A percentile compares a stretch with the other conserved stretches of the same genome.
Evolutionary conservation across 148 eudicot genomes (phyloP).

Genomic region (Amaranthus hypochondriacus): DNA sequence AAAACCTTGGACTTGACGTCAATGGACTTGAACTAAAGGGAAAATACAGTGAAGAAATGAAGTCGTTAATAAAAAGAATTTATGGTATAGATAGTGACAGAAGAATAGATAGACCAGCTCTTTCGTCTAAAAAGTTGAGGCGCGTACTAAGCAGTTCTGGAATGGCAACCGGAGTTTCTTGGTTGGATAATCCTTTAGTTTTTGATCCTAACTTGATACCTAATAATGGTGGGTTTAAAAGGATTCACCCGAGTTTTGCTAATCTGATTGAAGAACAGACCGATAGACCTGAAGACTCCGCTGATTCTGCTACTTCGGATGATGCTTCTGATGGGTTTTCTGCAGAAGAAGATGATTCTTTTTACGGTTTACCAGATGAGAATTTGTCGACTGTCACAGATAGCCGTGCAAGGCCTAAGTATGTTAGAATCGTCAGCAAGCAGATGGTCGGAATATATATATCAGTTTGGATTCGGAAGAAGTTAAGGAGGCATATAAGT

Average conservation of each 20-base stretch:
- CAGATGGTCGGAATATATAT: conserved; percentile 96
- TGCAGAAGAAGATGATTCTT: conserved; percentile 51
- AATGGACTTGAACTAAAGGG: conserved; percentile 22
- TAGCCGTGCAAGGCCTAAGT: conserved; percentile 32
- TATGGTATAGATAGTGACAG: conserved; percentile 49
- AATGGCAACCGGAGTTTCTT: conserved; percentile 33
- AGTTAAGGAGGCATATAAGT: conserved; percentile 68
- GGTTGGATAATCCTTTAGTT: conserved; percentile 36
- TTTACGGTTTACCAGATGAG: conserved; percentile 30
- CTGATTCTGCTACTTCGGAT: conserved; percentile 29
- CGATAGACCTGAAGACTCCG: conserved; percentile 33
- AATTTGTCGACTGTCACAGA: conserved; percentile 14
- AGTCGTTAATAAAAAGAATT: conserved; percentile 39
- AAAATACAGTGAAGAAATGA: conserved; percentile 25
- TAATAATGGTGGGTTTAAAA: conserved; percentile 35
- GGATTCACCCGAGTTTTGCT: conserved; percentile 53
- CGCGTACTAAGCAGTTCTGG: conserved; percentile 57
- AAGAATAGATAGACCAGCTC: conserved; percentile 57
- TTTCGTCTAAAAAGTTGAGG: conserved; percentile 45
- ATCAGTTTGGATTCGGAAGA: conserved; percentile 79
- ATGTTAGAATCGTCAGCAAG: conserved; percentile 87
- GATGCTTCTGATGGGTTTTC: conserved; percentile 44
- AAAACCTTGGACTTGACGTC: conserved; percentile 5
- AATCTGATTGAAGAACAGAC: conserved; percentile 39
- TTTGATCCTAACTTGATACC: conserved; percentile 31